Percentiles rank a stretch among this genome's conserved stretches.
phyloP scores from a whole-genome alignment of 78 protist genomes.

The Planoprotostelium fungivorum region DNA sequence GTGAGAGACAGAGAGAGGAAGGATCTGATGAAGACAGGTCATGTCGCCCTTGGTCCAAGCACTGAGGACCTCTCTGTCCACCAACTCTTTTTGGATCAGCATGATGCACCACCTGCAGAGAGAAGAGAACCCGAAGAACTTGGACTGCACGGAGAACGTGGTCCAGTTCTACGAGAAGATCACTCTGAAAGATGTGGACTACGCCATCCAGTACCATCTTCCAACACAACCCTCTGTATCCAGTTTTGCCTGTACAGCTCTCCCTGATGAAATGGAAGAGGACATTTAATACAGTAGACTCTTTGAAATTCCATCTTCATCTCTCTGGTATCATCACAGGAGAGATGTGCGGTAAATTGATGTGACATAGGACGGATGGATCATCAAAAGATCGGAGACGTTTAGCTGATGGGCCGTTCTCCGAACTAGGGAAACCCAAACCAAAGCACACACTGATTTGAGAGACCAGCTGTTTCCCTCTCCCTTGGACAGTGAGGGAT shows the following conservation, averaged over 20 bases:
- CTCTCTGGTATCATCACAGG: too few species aligned
- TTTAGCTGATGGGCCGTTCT: too few species aligned
- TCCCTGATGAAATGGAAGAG: too few species aligned
- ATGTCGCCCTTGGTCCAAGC: neutral
- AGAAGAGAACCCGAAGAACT: neutral
- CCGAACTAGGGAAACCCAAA: too few species aligned
- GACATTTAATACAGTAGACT: too few species aligned
- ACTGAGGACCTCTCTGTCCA: neutral
- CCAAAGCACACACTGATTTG: too few species aligned
- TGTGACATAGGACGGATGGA: too few species aligned
- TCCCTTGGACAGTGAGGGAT: too few species aligned
- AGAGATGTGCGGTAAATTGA: too few species aligned
- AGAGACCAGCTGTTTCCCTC: too few species aligned
- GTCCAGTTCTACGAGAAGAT: neutral
- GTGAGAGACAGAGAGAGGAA: neutral
- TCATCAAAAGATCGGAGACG: too few species aligned
- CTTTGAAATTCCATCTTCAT: too few species aligned
- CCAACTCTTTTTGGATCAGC: neutral
- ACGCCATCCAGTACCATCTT: neutral
- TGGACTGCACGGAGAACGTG: neutral
- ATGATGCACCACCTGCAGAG: neutral
- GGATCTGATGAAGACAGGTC: neutral
- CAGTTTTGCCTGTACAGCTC: neutral
- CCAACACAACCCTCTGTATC: neutral
- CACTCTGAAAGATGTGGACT: neutral